Evolutionary conservation across 1,139 yeast species (phyloP), one percentile per base, ranked within the genome.

Genomic region (Magnusiomyces fungicola): DNA sequence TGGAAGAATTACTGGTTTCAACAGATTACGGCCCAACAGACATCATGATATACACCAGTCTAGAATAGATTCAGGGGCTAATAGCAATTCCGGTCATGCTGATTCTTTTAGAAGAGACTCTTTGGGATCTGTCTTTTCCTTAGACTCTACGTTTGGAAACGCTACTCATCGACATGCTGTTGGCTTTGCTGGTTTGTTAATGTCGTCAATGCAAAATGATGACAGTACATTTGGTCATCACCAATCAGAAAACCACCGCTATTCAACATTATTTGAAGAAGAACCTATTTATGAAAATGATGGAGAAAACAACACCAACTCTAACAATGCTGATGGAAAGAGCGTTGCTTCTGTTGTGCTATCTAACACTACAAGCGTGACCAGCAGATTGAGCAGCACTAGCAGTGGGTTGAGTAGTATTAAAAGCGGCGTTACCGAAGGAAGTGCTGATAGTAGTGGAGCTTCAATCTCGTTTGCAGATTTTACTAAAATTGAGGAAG

Each of bases 101-200:
- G 63, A 57, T 16, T 48, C 54, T 4, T 47, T 53, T 23, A 50
- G 65, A 21, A 57, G 61, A 27, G 61, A 63, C 46, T 63, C 67
- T 7, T 46, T 63, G 32, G 60, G 58, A 37, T 63, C 67, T 9
- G 54, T 59, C 18, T 61, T 62, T 47, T 63, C 67, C 3, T 46
- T 59, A 14, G 65, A 63, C 21, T 56, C 62, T 3, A 52, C 58
- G 14, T 51, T 53, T 27, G 53, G 59, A 12, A 48, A 58, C 1
- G 55, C 57, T 45, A 60, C 62, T 1, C 54, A 51, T 21, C 51
- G 65, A 10, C 67, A 63, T 40, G 65, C 67, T 3, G 64, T 65
- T 9, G 70, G 70, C 6, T 64, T 66, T 50, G 69, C 69, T 10
- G 66, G 68, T 2, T 55, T 64, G 42, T 49, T 66, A 46, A 63